phyloP scores from a whole-genome alignment of 2,329 filamentous ascomycete species.

The Aureobasidium sp. region DNA sequence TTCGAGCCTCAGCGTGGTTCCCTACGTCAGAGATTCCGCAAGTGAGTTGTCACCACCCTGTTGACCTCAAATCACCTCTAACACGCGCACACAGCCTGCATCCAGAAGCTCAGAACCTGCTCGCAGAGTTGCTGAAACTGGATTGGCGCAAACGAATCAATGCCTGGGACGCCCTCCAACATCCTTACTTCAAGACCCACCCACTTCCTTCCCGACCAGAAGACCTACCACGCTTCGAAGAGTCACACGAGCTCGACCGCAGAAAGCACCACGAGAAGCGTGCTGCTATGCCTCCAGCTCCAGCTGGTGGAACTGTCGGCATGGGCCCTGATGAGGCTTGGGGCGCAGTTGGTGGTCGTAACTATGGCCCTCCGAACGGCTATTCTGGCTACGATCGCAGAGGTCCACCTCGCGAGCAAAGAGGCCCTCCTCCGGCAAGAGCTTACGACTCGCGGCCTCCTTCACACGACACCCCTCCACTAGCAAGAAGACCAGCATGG shows the following conservation, averaged over 20 bases:
- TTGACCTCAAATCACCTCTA: constrained; percentile 23
- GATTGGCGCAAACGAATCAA: constrained; percentile 88
- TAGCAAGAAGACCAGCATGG: constrained; percentile 12
- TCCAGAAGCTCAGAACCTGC: constrained; percentile 65
- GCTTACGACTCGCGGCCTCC: constrained; percentile 19
- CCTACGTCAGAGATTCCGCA: constrained; percentile 65
- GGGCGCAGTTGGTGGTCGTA: constrained; percentile 20
- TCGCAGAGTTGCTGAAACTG: constrained; percentile 75
- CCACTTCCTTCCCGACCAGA: constrained; percentile 75
- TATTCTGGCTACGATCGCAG: constrained; percentile 22
- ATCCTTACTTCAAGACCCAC: constrained; percentile 77
- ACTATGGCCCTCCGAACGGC: constrained; percentile 25
- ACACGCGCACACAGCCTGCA: constrained; percentile 28
- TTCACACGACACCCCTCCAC: constrained; percentile 8
- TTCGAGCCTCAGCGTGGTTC: constrained; percentile 58
- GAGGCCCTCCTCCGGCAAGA: constrained; percentile 33
- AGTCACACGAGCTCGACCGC: constrained; percentile 93
- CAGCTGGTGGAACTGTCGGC: constrained; percentile 83
- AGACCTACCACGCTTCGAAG: constrained; percentile 85
- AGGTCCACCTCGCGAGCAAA: constrained; percentile 23
- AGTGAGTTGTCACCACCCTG: constrained; percentile 41
- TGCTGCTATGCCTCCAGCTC: constrained; percentile 77
- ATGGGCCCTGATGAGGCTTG: constrained; percentile 52
- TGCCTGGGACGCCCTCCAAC: constrained; percentile 84
- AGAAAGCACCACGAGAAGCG: constrained; percentile 84